These are phyloP conservation scores for Melastoma candidum DNA, from an alignment of 441 rosid genomes.

Conservation along the genomic window DNA sequence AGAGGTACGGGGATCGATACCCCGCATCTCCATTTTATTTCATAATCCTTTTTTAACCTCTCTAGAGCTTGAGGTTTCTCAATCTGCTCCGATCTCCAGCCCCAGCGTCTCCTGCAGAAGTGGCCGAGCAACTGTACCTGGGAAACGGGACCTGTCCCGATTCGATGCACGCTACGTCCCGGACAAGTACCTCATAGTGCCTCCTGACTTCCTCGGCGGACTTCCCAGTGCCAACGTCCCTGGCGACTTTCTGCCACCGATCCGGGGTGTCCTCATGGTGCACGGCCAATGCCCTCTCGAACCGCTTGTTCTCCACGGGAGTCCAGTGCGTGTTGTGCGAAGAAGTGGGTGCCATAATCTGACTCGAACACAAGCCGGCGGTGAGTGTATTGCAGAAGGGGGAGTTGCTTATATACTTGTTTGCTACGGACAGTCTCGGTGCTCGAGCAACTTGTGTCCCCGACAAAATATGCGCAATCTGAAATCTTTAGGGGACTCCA, in stretches of 20 bases:
- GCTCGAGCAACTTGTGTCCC: no score
- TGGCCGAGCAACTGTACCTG: slow-evolving; percentile 26
- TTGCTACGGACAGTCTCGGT: no score
- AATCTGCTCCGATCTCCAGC: no score
- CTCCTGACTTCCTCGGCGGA: slow-evolving; percentile 54
- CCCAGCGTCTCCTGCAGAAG: background rate
- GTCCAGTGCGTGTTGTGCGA: slow-evolving; percentile 43
- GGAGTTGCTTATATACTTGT: no score
- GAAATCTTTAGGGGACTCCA: no score
- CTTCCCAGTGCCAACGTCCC: slow-evolving; percentile 39
- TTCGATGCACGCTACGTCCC: slow-evolving; percentile 47
- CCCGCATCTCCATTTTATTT: no score
- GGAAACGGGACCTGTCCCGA: slow-evolving; percentile 49
- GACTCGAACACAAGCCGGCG: no score
- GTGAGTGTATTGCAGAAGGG: no score
- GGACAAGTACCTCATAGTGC: slow-evolving; percentile 51
- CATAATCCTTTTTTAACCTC: background rate
- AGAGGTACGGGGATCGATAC: no score
- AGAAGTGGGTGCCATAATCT: slow-evolving; percentile 43
- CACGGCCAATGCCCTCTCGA: slow-evolving; percentile 57
- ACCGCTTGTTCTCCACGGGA: slow-evolving; percentile 43
- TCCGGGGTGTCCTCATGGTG: slow-evolving; percentile 62
- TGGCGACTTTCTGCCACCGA: slow-evolving; percentile 60
- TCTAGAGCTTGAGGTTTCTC: slow-evolving; percentile 52
- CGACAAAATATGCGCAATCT: no score